These are phyloP conservation scores for Aspergillus funiculosus DNA, from an alignment of 495 filamentous ascomycete genomes.

Conservation along the genomic window DNA sequence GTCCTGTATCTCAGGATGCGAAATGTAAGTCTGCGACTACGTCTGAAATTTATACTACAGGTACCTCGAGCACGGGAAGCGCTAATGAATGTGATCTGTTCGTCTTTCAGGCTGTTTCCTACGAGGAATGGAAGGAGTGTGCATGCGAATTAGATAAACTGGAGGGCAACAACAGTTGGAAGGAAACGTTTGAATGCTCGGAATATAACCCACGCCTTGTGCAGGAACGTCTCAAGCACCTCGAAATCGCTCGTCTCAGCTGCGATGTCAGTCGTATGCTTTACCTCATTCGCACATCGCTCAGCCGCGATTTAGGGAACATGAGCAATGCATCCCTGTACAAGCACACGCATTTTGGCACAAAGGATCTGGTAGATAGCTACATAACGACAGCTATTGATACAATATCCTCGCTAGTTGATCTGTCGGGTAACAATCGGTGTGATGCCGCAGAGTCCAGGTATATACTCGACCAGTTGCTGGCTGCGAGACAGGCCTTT, in stretches of 20 bases:
- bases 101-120: conserved; percentile 49
- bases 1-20: conserved; percentile 58
- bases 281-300: conserved; percentile 70
- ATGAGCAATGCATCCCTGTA: conserved; percentile 84
- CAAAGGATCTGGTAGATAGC: conserved; percentile 76
- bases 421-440: conserved; percentile 52
- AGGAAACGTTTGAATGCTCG: conserved; percentile 52
- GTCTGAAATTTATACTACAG: background rate
- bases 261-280: conserved; percentile 74
- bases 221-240: conserved; percentile 57
- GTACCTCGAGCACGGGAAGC: too few species aligned
- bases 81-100: background rate
- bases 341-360: conserved; percentile 77
- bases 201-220: conserved; percentile 71
- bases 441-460: conserved; percentile 53
- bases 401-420: conserved; percentile 65
- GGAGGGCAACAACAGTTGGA: conserved; percentile 81
- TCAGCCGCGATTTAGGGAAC: conserved; percentile 75
- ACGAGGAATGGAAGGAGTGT: conserved; percentile 57
- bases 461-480: conserved; percentile 66
- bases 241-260: conserved; percentile 68
- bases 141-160: conserved; percentile 75
- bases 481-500: conserved; percentile 78
- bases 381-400: conserved; percentile 75
- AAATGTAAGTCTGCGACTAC: conserved; percentile 39